Conservation (phyloP, 257 asterid genomes). For the Thymus quinquecostatus region DNA sequence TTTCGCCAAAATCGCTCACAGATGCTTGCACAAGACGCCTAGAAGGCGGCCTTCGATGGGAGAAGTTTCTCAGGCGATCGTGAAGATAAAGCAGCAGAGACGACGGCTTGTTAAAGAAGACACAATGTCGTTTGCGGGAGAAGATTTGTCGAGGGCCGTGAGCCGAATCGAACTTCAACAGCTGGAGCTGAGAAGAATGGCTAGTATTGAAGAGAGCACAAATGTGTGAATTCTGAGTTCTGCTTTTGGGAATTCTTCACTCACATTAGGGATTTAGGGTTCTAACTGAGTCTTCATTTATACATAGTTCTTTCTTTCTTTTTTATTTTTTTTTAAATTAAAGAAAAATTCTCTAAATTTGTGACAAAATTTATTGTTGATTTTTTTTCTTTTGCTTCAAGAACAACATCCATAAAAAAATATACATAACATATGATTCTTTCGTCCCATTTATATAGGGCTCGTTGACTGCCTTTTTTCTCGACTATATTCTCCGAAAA, state of each 20-base stretch:
- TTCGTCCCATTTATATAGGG: background rate
- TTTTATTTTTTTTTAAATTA: background rate
- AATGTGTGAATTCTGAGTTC: conserved; percentile 33
- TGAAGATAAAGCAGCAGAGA: conserved; percentile 59
- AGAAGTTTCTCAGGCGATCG: conserved; percentile 82
- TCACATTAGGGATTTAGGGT: conserved; percentile 17
- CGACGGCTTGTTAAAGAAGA: conserved; percentile 61
- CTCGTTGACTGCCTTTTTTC: background rate
- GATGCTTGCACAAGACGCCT: conserved; percentile 68
- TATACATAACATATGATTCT: too few species aligned
- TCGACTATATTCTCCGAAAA: too few species aligned
- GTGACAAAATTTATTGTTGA: background rate
- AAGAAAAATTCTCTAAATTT: background rate
- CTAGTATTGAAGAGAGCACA: conserved; percentile 48
- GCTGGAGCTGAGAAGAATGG: conserved; percentile 67
- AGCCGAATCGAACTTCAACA: conserved; percentile 74
- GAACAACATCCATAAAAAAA: too few species aligned
- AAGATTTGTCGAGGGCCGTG: conserved; percentile 63
- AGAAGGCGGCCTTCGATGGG: conserved; percentile 79
- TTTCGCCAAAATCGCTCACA: conserved; percentile 74
- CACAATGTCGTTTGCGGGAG: conserved; percentile 63
- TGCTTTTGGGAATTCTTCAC: background rate
- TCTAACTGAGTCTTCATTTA: conserved; percentile 11
- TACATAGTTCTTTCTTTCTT: background rate
- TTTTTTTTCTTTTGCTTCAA: too few species aligned